A percentile compares a stretch with the other conserved stretches of the same genome.
Conservation (phyloP, 345 rosid species). For the Lumnitzera littorea region DNA sequence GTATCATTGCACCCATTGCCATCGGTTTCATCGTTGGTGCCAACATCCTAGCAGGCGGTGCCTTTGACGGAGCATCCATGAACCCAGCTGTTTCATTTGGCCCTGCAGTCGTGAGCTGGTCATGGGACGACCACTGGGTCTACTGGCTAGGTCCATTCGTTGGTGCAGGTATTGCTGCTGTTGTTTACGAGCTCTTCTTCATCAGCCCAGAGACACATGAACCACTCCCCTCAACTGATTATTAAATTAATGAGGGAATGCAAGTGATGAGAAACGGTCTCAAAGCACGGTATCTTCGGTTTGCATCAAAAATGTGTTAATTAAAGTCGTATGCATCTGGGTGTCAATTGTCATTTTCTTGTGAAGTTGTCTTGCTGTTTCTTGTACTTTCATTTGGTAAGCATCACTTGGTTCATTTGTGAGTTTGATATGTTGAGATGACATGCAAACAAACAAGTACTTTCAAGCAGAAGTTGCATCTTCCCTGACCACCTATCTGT, state of each 20-base stretch:
- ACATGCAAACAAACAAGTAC: not conserved
- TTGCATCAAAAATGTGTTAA: not conserved
- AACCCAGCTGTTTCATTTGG: constrained; percentile 95
- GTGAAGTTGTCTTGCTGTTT: not conserved
- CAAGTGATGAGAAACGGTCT: not conserved
- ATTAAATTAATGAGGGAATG: constrained; percentile 9
- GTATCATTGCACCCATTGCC: constrained; percentile 78
- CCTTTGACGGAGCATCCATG: constrained; percentile 90
- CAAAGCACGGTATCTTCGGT: no score
- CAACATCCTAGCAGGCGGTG: constrained; percentile 85
- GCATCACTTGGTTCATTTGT: not conserved
- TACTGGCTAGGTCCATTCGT: constrained; percentile 88
- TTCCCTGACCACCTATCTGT: no score
- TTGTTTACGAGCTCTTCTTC: constrained; percentile 54
- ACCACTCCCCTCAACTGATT: constrained; percentile 61
- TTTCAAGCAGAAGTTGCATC: not conserved
- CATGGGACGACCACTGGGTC: constrained; percentile 89
- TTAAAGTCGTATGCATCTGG: not conserved
- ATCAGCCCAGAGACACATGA: constrained; percentile 45
- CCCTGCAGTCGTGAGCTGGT: constrained; percentile 93
- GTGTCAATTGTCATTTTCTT: constrained; percentile 3
- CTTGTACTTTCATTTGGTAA: not conserved
- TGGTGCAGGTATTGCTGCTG: constrained; percentile 70
- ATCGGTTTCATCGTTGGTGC: constrained; percentile 92
- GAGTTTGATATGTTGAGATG: not conserved